Percentiles rank a stretch among this genome's conserved stretches.
These are phyloP conservation scores for Epichloe hybrida DNA, from an alignment of 2,329 filamentous ascomycete species.

Conservation along the genomic window DNA sequence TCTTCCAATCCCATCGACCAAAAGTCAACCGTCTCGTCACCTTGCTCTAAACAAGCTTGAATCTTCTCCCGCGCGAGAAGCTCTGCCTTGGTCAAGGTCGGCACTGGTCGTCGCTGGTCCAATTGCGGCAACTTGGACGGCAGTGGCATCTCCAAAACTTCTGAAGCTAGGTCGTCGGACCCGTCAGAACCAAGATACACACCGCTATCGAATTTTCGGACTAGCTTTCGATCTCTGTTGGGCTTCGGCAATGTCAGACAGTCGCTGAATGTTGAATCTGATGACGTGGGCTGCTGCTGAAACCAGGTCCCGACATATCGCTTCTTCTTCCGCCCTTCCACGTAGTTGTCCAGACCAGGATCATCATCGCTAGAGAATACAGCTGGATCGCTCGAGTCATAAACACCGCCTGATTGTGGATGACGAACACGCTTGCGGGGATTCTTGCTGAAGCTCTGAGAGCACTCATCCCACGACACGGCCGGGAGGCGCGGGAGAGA, in stretches of 20 bases:
- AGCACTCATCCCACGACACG: conserved; percentile 25
- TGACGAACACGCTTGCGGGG: conserved; percentile 26
- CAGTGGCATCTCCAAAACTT: conserved; percentile 17
- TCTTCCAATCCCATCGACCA: conserved; percentile 40
- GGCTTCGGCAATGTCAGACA: conserved; percentile 20
- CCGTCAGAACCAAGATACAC: conserved; percentile 54
- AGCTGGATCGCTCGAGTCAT: conserved; percentile 56
- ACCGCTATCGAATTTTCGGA: conserved; percentile 52
- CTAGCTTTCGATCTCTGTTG: conserved; percentile 34
- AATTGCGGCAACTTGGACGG: conserved; percentile 26
- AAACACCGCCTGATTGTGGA: conserved; percentile 16
- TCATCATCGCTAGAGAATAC: conserved; percentile 64
- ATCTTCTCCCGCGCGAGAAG: conserved; percentile 32
- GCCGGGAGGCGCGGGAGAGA: conserved; percentile 26
- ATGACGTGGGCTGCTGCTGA: conserved; percentile 39
- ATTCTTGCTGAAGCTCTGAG: conserved; percentile 25
- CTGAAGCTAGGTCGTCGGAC: conserved; percentile 24
- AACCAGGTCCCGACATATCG: conserved; percentile 57
- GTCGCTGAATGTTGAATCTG: conserved; percentile 34
- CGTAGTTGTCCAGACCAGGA: conserved; percentile 51
- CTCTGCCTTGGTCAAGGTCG: conserved; percentile 27
- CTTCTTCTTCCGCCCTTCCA: conserved; percentile 42
- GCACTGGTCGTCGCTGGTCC: conserved; percentile 14
- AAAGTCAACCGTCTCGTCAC: conserved; percentile 46
- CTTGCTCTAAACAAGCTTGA: conserved; percentile 40